A percentile compares a stretch with the other conserved stretches of the same genome.
These are phyloP conservation scores for Daldinia childiae DNA, from an alignment of 495 filamentous ascomycete genomes.

Conservation along the genomic window DNA sequence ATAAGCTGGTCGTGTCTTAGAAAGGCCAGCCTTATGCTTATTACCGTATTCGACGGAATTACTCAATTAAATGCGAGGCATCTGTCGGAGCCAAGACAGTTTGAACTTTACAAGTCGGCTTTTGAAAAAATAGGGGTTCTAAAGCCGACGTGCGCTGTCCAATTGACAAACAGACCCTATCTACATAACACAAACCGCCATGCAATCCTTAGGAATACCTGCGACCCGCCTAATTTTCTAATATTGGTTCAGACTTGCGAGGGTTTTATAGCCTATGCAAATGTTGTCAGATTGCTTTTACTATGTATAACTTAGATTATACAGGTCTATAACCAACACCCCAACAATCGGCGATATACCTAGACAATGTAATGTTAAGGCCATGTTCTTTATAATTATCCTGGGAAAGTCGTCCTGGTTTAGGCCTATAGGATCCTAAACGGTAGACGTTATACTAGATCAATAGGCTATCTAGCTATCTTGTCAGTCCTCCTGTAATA, in stretches of 20 bases:
- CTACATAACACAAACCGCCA: neutral
- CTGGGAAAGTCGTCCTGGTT: neutral
- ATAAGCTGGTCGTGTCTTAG: neutral
- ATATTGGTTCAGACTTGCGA: neutral
- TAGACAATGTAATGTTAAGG: no score
- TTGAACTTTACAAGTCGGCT: neutral
- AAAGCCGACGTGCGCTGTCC: neutral
- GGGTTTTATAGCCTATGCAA: neutral
- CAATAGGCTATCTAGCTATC: neutral
- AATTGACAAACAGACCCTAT: no score
- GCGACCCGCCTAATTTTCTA: neutral
- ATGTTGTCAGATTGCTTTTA: neutral
- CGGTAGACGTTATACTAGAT: neutral
- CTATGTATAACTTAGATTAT: neutral
- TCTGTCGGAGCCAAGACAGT: neutral
- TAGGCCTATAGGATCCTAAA: neutral
- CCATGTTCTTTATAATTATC: neutral
- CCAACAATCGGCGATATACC: no score
- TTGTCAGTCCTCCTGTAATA: neutral
- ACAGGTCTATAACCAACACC: neutral
- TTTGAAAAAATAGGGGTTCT: neutral
- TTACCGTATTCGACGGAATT: neutral
- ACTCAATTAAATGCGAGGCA: neutral
- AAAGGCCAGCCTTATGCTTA: constrained; percentile 1
- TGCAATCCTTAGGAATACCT: neutral